Base-by-base conservation (phyloP, 2,329 filamentous ascomycete species). In the Cadophora luteo-olivacea region DNA sequence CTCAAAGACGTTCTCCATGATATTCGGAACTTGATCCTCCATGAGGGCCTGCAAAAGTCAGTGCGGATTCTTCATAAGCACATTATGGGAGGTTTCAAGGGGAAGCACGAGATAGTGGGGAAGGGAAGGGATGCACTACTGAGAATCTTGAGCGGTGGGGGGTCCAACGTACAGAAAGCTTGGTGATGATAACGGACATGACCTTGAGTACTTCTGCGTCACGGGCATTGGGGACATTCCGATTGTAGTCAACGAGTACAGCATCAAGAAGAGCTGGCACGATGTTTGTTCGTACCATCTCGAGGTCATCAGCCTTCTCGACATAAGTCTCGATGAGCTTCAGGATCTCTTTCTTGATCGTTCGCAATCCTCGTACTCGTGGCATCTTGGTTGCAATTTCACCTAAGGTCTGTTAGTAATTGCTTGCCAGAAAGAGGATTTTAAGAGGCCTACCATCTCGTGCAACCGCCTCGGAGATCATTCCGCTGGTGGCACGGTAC, bases 291-390 rank as follows among this genome's bases (percentile, higher is more conserved):
- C 96, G 93, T 64, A 99, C 93, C 82, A 97, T 93, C 78, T 97
- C 92, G 66, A 97, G 83, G 78, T 99, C 96, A 81, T 99, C 96
- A 4, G 97, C 94, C 83, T 97, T 98, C 77, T 99, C 94, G 48
- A 99, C 94, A 74, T 98, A 99, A 6, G 92, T 97, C 81, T 97
- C 97, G 75, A 99, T 96, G 73, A 99, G 90, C 83, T 99, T 99
- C 73, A 99, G 83, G 64, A 99, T 98, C 80, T 99, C 96, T 83
- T 99, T 99, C 85, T 99, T 99, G 85, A 99, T 97, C 0, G 96
- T 99, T 73, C 96, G 90, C 72, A 99, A 84, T 45, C 96, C 97
- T 75, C 96, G 92, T 75, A 98, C 94, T 83, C 93, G 97, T 69
- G 96, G 96, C 86, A 97, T 98, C 84, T 97, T 97, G 7, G 97